Evolutionary conservation across 179 eudicot genomes (phyloP).

Genomic region (Corrigiola litoralis): DNA sequence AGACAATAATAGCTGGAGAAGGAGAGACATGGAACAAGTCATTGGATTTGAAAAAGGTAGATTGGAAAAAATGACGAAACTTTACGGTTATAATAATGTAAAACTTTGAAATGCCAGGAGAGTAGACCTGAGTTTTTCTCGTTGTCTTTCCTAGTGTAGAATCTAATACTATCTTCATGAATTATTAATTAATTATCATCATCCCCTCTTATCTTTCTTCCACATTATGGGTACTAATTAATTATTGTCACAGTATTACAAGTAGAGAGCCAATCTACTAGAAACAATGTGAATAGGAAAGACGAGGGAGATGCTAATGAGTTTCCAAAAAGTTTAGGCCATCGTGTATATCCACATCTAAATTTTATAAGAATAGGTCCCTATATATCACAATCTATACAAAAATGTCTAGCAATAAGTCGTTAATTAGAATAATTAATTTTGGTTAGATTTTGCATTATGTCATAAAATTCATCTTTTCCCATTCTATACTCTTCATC

Average conservation of each 20-base stretch:
- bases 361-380: no score
- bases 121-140: slow-evolving; percentile 32
- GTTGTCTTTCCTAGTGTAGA: slow-evolving; percentile 38
- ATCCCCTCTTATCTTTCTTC: slow-evolving; percentile 10
- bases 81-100: slow-evolving; percentile 22
- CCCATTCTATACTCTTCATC: no score
- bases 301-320: slow-evolving; percentile 14
- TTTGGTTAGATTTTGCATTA: no score
- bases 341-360: no score
- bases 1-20: slow-evolving; percentile 66
- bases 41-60: slow-evolving; percentile 22
- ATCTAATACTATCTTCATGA: slow-evolving; percentile 24
- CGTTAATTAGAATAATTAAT: no score
- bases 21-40: slow-evolving; percentile 38
- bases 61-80: slow-evolving; percentile 10
- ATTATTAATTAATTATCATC: slow-evolving; percentile 13
- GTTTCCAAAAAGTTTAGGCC: no score
- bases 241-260: slow-evolving; percentile 9
- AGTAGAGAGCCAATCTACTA: slow-evolving; percentile 26
- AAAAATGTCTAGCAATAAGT: no score
- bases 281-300: slow-evolving; percentile 28
- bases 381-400: no score
- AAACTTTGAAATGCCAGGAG: slow-evolving; percentile 29
- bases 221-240: slow-evolving; percentile 26
- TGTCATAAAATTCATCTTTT: no score